Evolutionary conservation across 805 yeast genomes (phyloP).

Genomic region (Candida quercuum): DNA sequence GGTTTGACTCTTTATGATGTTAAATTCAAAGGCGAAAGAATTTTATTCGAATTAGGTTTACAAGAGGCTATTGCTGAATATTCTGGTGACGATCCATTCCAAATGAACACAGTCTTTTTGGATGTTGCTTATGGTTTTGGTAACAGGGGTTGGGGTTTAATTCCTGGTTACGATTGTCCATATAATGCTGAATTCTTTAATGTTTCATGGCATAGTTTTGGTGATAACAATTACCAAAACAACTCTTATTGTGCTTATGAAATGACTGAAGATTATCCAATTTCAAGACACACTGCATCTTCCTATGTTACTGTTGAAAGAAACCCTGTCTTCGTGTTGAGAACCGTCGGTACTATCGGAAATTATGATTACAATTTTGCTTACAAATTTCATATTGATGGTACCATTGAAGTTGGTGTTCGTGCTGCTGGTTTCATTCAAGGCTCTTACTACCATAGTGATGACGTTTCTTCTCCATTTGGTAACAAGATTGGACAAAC

Average conservation of each 20-base stretch:
- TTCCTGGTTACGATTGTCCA: slow-evolving; percentile 27
- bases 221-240: slow-evolving; percentile 20
- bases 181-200: slow-evolving; percentile 25
- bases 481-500: slow-evolving; percentile 21
- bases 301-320: slow-evolving; percentile 15
- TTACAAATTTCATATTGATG: slow-evolving; percentile 22
- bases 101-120: slow-evolving; percentile 21
- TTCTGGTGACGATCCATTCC: slow-evolving; percentile 27
- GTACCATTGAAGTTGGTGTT: slow-evolving; percentile 24
- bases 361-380: slow-evolving; percentile 23
- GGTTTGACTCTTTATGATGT: slow-evolving; percentile 23
- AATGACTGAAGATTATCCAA: slow-evolving; percentile 18
- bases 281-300: slow-evolving; percentile 19
- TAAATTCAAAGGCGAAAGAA: slow-evolving; percentile 26
- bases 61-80: slow-evolving; percentile 28
- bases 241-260: slow-evolving; percentile 25
- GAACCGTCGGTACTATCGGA: slow-evolving; percentile 22
- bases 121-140: slow-evolving; percentile 25
- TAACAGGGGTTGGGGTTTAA: slow-evolving; percentile 24
- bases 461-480: slow-evolving; percentile 14
- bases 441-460: slow-evolving; percentile 23
- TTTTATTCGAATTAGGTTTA: slow-evolving; percentile 22
- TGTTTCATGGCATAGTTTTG: slow-evolving; percentile 22
- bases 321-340: slow-evolving; percentile 21
- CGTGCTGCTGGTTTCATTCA: slow-evolving; percentile 27